phyloP scores from a whole-genome alignment of 495 filamentous ascomycete genomes.

The Pyrenula aspistea region DNA sequence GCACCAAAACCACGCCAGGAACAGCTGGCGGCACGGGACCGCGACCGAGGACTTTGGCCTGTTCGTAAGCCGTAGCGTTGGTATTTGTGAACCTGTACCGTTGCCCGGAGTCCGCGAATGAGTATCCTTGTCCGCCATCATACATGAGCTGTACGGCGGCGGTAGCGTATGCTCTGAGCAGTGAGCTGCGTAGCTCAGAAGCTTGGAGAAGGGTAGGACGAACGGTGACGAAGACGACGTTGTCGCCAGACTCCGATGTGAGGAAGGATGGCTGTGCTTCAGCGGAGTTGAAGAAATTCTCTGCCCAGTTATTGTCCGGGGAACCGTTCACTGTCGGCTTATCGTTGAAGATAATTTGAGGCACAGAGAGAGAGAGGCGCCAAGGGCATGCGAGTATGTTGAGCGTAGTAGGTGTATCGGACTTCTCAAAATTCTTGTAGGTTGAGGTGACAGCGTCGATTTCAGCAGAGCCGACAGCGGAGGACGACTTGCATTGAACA shows the following conservation, averaged over 20 bases:
- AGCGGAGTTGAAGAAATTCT: too few species aligned
- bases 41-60: not conserved
- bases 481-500: not conserved
- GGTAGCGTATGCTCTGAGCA: not conserved
- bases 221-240: too few species aligned
- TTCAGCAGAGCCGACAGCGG: not conserved
- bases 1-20: not conserved
- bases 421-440: too few species aligned
- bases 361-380: too few species aligned
- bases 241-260: too few species aligned
- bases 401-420: too few species aligned
- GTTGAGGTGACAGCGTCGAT: not conserved
- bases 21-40: not conserved
- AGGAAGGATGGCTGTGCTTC: too few species aligned
- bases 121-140: conserved; percentile 1
- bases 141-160: conserved; percentile 3
- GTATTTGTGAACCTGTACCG: not conserved
- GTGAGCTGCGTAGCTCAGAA: not conserved
- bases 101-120: not conserved
- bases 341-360: too few species aligned
- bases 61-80: not conserved
- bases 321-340: too few species aligned
- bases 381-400: too few species aligned
- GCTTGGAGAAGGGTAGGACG: too few species aligned
- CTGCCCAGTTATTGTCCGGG: too few species aligned